These are phyloP conservation scores for Malus hybrid DNA, from an alignment of 331 rosid species.

Conservation along the genomic window DNA sequence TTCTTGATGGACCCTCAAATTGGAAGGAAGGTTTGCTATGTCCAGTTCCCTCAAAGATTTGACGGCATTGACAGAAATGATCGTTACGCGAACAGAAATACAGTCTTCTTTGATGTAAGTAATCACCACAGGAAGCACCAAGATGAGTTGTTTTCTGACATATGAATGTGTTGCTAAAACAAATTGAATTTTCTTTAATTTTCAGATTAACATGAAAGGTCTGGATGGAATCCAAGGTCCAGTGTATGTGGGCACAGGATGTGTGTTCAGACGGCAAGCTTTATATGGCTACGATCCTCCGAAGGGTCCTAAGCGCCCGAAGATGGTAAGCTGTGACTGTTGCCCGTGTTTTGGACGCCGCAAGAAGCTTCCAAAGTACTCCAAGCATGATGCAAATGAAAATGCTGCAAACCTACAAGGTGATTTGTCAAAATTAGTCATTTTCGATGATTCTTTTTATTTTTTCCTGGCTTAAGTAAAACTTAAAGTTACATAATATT, in stretches of 20 bases:
- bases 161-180: background rate
- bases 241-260: conserved; percentile 79
- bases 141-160: background rate
- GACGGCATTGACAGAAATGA: conserved; percentile 84
- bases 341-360: conserved; percentile 98
- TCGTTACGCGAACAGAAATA: conserved; percentile 90
- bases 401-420: conserved; percentile 52
- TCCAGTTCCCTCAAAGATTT: conserved; percentile 88
- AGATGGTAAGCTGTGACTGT: conserved; percentile 86
- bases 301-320: conserved; percentile 81
- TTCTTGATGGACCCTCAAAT: conserved; percentile 89
- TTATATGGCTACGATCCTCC: conserved; percentile 83
- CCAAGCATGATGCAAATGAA: conserved; percentile 57
- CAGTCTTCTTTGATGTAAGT: conserved; percentile 80
- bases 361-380: conserved; percentile 67
- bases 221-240: conserved; percentile 97
- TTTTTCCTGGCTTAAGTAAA: background rate
- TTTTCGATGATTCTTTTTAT: background rate
- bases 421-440: background rate
- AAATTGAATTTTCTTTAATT: conserved; percentile 18
- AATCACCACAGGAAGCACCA: background rate
- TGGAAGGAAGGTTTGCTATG: conserved; percentile 76
- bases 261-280: conserved; percentile 83
- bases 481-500: background rate
- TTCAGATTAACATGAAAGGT: conserved; percentile 81